A percentile compares a stretch with the other conserved stretches of the same genome.
Evolutionary conservation across 331 rosid genomes (phyloP).

Genomic region (Acacia concinna): DNA sequence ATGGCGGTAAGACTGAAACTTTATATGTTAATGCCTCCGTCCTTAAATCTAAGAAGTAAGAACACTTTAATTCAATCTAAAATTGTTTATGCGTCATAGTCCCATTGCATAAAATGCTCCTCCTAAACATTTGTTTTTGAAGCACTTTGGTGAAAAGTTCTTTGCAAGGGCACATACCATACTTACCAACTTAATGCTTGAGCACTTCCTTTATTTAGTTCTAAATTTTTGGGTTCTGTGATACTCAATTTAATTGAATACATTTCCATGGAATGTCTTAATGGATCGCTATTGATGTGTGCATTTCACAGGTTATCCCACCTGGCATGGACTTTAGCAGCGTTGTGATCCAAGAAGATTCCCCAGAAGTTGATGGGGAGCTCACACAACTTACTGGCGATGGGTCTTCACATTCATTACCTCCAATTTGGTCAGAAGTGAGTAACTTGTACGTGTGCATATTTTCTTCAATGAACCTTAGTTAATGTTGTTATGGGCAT

Average conservation of each 20-base stretch:
- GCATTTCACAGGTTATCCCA: conserved; percentile 65
- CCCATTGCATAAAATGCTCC: conserved; percentile 2
- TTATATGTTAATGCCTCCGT: not conserved
- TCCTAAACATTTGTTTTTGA: not conserved
- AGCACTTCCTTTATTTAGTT: not conserved
- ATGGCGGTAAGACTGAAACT: conserved; percentile 68
- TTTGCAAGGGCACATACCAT: conserved; percentile 14
- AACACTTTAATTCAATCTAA: conserved; percentile 25
- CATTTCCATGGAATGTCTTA: not conserved
- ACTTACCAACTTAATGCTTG: not conserved
- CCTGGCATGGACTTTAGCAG: conserved; percentile 95
- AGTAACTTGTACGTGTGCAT: conserved; percentile 36
- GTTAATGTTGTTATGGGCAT: conserved; percentile 2
- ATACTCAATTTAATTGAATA: not conserved
- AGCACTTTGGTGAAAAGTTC: not conserved
- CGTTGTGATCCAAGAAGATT: conserved; percentile 72
- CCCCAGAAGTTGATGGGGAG: conserved; percentile 73
- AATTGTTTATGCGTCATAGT: not conserved
- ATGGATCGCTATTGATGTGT: conserved; percentile 14
- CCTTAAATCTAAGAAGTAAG: not conserved
- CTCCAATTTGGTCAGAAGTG: conserved; percentile 85
- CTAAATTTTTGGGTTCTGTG: not conserved
- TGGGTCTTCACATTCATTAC: conserved; percentile 67
- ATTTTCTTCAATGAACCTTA: not conserved
- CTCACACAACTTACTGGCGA: conserved; percentile 50